Base-by-base conservation (phyloP, 306 rosid genomes). In the Argentina anserina region DNA sequence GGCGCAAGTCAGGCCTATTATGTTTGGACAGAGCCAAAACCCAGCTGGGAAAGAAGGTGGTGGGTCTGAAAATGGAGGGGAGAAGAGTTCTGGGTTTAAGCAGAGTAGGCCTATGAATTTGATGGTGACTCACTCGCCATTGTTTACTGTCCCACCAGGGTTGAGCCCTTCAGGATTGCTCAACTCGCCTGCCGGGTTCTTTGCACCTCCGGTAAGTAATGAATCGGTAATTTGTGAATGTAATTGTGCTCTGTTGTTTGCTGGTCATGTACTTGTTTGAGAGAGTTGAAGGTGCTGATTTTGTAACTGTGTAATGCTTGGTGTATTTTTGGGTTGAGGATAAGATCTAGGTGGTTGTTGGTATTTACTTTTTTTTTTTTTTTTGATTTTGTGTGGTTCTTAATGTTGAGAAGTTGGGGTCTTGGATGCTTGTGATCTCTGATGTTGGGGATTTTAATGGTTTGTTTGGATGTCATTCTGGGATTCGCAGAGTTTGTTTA, bases 131-230 rank as follows among this genome's bases (percentile, higher is more conserved):
- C 88, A 89, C 13, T 80, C 96, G 0, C 93, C 92, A 36, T 21
- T 95, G 80, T 95, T 95, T 68, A 84, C 96, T 33, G 77, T 94
- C 10, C 94, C 97, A 0, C 88, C 96, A 2, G 97, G 96, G 53
- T 69, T 94, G 77, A 91, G 93, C 69, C 97, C 99, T 20, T 95
- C 99, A 2, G 97, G 96, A 3, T 86, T 91, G 77, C 87, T 95
- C n/a, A 95, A 90, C 71, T 95, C 99, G 2, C 99, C 99, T 0
- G 67, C 67, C 0, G 96, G 91, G 0, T 88, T 95, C 84, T 95
- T 90, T 82, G 77, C 97, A 17, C 97, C 97, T 2, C 97, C 81
- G 93, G 99, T 95, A 76, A 82, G 34, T 73, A 11, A 13, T 53
- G 55, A 17, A 45, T 3, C 33, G 58, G 28, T n/a, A 8, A n/a